Percentiles rank a stretch among this genome's conserved stretches.
Conservation (phyloP, 75 land plant genomes). For the Sequoia sempervirens region DNA sequence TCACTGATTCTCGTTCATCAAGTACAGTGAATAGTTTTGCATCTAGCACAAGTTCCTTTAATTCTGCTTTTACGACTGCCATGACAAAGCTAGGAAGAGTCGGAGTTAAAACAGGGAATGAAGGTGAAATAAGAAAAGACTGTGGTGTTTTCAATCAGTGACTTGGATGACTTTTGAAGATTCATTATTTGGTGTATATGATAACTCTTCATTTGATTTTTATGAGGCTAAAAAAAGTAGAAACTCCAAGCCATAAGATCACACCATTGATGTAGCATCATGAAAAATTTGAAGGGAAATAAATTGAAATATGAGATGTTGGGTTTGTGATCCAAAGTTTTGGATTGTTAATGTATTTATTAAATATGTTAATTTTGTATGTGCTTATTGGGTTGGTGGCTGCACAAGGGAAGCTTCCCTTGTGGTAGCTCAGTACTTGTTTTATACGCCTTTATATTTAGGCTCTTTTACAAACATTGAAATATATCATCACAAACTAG, state of each 20-base stretch:
- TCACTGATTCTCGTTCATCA: conserved; percentile 34
- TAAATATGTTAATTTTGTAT: too few species aligned
- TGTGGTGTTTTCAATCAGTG: conserved; percentile 32
- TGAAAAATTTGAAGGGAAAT: too few species aligned
- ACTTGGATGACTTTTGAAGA: not conserved
- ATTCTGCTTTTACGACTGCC: conserved; percentile 38
- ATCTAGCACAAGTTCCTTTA: conserved; percentile 22
- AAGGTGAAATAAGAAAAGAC: conserved; percentile 54
- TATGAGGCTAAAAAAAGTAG: not conserved
- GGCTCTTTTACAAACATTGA: too few species aligned
- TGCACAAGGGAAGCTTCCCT: too few species aligned
- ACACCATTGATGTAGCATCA: not conserved
- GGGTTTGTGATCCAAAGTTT: too few species aligned
- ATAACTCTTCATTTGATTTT: not conserved
- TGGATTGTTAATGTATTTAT: too few species aligned
- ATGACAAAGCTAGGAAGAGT: conserved; percentile 63
- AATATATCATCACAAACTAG: too few species aligned
- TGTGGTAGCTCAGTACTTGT: too few species aligned
- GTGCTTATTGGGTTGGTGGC: too few species aligned
- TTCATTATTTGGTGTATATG: not conserved
- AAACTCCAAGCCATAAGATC: not conserved
- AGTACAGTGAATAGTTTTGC: conserved; percentile 50
- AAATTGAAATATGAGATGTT: too few species aligned
- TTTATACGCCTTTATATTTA: too few species aligned
- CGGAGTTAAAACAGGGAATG: conserved; percentile 48